A percentile compares a stretch with the other conserved stretches of the same genome.
phyloP scores from a whole-genome alignment of 2,329 filamentous ascomycete genomes.

The Biscogniauxia marginata region DNA sequence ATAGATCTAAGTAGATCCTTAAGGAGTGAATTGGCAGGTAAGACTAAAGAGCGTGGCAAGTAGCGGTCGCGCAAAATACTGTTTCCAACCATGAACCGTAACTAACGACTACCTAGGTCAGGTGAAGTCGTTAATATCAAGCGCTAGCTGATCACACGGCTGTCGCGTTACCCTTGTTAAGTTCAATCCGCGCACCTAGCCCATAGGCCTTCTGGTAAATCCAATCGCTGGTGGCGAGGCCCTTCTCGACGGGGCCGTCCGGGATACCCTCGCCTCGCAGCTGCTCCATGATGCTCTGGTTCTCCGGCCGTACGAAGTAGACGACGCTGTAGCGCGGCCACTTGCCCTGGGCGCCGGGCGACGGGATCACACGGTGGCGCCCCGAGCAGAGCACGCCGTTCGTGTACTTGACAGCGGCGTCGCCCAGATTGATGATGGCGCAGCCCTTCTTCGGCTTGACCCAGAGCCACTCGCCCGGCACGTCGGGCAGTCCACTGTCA shows the following conservation, averaged over 20 bases:
- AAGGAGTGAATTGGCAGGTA: no score
- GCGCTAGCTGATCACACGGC: no score
- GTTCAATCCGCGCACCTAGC: background rate
- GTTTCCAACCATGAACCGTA: no score
- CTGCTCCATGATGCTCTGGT: constrained; percentile 30
- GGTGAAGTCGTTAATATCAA: no score
- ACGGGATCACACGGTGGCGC: constrained; percentile 36
- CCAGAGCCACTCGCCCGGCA: constrained; percentile 35
- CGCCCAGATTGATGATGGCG: constrained; percentile 40
- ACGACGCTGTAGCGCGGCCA: constrained; percentile 35
- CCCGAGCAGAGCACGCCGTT: constrained; percentile 34
- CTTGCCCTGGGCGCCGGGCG: constrained; percentile 31
- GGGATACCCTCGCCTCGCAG: constrained; percentile 24
- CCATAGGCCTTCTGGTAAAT: background rate
- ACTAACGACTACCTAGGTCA: no score
- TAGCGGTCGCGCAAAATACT: no score
- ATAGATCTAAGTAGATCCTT: no score
- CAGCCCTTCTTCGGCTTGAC: constrained; percentile 35
- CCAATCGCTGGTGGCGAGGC: background rate
- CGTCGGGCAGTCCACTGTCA: constrained; percentile 25
- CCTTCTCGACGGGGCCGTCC: constrained; percentile 5
- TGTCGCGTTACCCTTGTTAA: no score
- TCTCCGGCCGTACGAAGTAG: constrained; percentile 36
- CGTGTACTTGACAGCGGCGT: constrained; percentile 37
- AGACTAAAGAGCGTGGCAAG: no score